phyloP scores from a whole-genome alignment of 129 eudicot species.

The Lonicera japonica region DNA sequence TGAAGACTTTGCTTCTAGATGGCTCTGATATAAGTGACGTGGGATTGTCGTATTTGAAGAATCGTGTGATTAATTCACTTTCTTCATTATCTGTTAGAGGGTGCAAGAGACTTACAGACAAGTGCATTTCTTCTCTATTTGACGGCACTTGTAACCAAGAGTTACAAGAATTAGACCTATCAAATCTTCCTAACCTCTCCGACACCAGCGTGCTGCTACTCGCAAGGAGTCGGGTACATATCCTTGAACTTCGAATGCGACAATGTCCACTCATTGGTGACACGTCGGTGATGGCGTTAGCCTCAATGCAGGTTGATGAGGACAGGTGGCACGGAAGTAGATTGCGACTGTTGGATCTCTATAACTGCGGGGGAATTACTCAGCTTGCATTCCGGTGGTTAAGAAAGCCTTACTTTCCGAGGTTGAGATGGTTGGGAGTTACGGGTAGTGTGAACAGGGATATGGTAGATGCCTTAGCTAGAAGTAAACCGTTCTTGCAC shows the following conservation, averaged over 20 bases:
- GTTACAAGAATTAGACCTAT: slow-evolving; percentile 71
- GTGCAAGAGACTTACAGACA: slow-evolving; percentile 83
- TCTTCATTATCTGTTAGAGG: slow-evolving; percentile 75
- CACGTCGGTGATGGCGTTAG: slow-evolving; percentile 85
- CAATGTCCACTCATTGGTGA: slow-evolving; percentile 90
- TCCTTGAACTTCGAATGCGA: slow-evolving; percentile 71
- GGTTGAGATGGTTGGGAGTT: slow-evolving; percentile 96
- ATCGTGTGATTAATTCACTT: slow-evolving; percentile 43
- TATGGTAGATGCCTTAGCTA: slow-evolving; percentile 52
- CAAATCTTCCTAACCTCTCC: slow-evolving; percentile 73
- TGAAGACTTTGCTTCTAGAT: slow-evolving; percentile 64
- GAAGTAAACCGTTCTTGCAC: slow-evolving; percentile 65
- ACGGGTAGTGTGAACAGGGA: slow-evolving; percentile 63
- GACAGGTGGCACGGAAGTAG: slow-evolving; percentile 75
- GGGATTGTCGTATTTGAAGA: slow-evolving; percentile 63
- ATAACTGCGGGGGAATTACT: slow-evolving; percentile 82
- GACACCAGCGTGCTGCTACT: slow-evolving; percentile 65
- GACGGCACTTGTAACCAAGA: slow-evolving; percentile 40
- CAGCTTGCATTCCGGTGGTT: slow-evolving; percentile 74
- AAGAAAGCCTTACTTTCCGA: slow-evolving; percentile 85
- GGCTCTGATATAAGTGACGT: slow-evolving; percentile 75
- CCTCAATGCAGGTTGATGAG: slow-evolving; percentile 84
- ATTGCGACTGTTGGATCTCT: slow-evolving; percentile 67
- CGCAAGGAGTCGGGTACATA: slow-evolving; percentile 55
- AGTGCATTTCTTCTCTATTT: slow-evolving; percentile 62